Evolutionary conservation across 2,329 filamentous ascomycete genomes (phyloP), one percentile per base, ranked within the genome.

Genomic region (Colletotrichum lindemuthianum): DNA sequence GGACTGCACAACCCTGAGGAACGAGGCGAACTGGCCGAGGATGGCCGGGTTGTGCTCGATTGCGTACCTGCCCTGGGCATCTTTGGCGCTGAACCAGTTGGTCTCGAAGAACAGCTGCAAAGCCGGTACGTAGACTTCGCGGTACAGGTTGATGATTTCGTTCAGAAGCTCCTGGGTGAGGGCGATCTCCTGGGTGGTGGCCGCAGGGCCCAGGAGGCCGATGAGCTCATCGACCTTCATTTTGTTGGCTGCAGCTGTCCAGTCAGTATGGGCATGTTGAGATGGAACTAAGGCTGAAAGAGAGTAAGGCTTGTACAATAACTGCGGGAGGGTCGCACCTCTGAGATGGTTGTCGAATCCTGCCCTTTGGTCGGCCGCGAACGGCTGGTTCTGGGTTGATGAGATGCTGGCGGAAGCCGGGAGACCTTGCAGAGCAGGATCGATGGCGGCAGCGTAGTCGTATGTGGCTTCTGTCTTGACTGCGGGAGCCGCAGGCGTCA

Each of bases 91-190:
- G 78, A 92, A 97, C 94, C 94, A 98, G 34, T 84, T 85, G 7
- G 92, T 92, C 75, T 97, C 94, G 67, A 96, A 86, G 67, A 96
- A 90, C 53, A 86, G 85, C 75, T 92, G 89, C 50, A 96, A 85
- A 8, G 88, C 90, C 1, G 85, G 86, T 4, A 89, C 90, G 75
- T 96, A 96, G 68, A 93, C 89, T 69, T 90, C 89, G 70, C 87
- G 85, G 76, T 92, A 96, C 13, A 95, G 76, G 66, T 86, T 86
- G 68, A 88, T 88, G 63, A 93, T 88, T 73, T 93, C 89, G 70
- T 89, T 86, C 53, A 92, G 72, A 24, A 76, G 78, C 39, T 82
- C 81, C 63, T 84, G 76, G 74, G 81, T 76, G 71, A 80, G 82
- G 63, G 85, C 82, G 34, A 85, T 82, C 68, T 78, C 75, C 64